phyloP scores from a whole-genome alignment of 78 protist genomes.

The Chrysochromulina parva region DNA sequence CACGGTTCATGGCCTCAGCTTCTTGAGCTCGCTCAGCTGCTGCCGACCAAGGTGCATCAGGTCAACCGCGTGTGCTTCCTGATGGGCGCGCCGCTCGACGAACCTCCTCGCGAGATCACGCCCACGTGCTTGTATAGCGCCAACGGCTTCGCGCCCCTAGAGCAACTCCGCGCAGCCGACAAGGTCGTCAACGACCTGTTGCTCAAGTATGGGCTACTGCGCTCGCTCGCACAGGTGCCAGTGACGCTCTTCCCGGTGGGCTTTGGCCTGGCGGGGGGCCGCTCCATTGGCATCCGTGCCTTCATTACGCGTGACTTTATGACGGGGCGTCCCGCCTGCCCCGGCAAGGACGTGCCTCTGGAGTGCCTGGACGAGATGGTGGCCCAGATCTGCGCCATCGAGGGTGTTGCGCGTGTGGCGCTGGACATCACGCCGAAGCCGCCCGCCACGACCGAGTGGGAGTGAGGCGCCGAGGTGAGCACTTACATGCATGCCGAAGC shows the following conservation, averaged over 20 bases:
- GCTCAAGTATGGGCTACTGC: conserved; percentile 50
- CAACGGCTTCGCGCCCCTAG: conserved; percentile 16
- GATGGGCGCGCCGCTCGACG: conserved; percentile 58
- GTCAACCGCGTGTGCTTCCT: conserved; percentile 79
- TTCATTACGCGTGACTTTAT: conserved; percentile 46
- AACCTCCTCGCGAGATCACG: conserved; percentile 55
- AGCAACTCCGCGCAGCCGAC: conserved; percentile 82
- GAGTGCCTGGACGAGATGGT: conserved; percentile 13
- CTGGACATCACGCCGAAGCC: conserved; percentile 91
- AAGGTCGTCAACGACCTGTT: conserved; percentile 60
- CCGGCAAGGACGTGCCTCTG: conserved; percentile 32
- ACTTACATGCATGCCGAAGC: conserved; percentile 72
- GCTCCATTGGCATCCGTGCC: conserved; percentile 34
- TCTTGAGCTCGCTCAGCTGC: conserved; percentile 57
- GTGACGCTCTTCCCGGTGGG: conserved; percentile 59
- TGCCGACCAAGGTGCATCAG: conserved; percentile 81
- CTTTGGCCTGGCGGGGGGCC: not conserved
- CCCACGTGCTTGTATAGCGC: conserved; percentile 46
- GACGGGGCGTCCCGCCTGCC: conserved; percentile 21
- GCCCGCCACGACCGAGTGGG: conserved; percentile 95
- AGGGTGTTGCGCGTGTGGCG: conserved; percentile 41
- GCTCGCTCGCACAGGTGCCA: conserved; percentile 76
- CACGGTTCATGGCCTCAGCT: conserved; percentile 58
- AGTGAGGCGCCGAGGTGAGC: conserved; percentile 49
- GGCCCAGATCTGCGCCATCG: not conserved